Conservation (phyloP, 768 basidiomycete species). For the Trametes elegans region DNA sequence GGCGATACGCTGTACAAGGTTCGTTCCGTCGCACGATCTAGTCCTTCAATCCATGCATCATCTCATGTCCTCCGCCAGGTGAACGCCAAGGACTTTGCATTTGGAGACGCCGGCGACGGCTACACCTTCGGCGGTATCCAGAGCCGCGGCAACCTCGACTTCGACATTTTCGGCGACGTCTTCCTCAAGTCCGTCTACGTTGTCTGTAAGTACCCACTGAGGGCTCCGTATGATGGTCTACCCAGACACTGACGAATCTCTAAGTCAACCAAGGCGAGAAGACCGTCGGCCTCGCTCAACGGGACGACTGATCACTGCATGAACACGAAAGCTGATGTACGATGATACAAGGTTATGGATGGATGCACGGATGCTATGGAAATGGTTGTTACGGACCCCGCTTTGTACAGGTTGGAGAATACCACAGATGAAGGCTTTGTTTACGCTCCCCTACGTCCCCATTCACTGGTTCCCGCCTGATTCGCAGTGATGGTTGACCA, state of each 20-base stretch:
- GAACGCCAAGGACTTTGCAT: conserved; percentile 27
- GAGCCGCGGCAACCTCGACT: conserved; percentile 31
- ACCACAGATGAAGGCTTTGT: too few species aligned
- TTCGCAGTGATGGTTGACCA: too few species aligned
- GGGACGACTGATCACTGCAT: conserved; percentile 27
- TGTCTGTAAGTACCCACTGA: conserved; percentile 28
- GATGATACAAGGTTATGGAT: not conserved
- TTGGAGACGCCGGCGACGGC: conserved; percentile 28
- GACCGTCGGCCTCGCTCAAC: conserved; percentile 29
- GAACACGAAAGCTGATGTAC: too few species aligned
- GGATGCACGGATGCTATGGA: not conserved
- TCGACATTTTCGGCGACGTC: conserved; percentile 35
- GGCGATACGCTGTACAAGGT: conserved; percentile 34
- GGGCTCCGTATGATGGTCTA: not conserved
- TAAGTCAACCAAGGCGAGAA: conserved; percentile 30
- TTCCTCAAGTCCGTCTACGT: conserved; percentile 34
- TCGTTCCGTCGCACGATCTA: not conserved
- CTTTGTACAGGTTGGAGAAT: too few species aligned
- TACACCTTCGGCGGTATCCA: conserved; percentile 31
- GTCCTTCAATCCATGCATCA: not conserved
- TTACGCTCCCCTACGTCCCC: too few species aligned
- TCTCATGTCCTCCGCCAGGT: not conserved
- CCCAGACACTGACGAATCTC: not conserved
- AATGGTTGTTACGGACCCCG: too few species aligned
- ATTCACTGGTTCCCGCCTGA: too few species aligned